phyloP scores from a whole-genome alignment of 2,329 filamentous ascomycete species.

The Colletotrichum sp. region DNA sequence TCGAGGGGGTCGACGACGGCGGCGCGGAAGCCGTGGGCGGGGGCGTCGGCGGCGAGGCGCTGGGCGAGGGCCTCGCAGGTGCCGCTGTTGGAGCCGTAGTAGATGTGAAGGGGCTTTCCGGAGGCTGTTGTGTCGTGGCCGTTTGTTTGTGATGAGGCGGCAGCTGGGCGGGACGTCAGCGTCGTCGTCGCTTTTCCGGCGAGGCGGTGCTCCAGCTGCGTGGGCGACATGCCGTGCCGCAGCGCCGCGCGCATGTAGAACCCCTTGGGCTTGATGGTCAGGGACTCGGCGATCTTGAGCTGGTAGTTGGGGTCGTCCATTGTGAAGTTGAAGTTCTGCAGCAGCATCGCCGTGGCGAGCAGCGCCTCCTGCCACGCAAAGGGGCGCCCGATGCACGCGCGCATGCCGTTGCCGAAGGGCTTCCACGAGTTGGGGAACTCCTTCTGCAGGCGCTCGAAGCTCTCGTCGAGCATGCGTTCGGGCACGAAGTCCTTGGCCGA shows the following conservation, averaged over 20 bases:
- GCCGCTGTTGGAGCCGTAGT: slow-evolving; percentile 72
- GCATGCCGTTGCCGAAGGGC: slow-evolving; percentile 58
- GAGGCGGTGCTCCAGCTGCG: slow-evolving; percentile 50
- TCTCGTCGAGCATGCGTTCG: slow-evolving; percentile 66
- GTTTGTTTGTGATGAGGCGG: neutral
- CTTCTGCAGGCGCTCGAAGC: slow-evolving; percentile 41
- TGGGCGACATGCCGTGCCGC: slow-evolving; percentile 42
- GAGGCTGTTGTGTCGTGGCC: neutral
- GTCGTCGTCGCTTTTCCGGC: slow-evolving; percentile 30
- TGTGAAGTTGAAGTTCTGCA: slow-evolving; percentile 72
- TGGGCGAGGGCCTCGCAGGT: slow-evolving; percentile 72
- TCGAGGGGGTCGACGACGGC: slow-evolving; percentile 59
- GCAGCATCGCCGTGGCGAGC: slow-evolving; percentile 53
- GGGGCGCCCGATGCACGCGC: slow-evolving; percentile 56
- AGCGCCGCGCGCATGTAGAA: slow-evolving; percentile 64
- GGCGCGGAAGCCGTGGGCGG: slow-evolving; percentile 58
- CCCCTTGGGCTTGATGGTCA: slow-evolving; percentile 66
- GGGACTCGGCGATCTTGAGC: slow-evolving; percentile 54
- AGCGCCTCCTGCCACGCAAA: slow-evolving; percentile 61
- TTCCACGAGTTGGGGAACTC: slow-evolving; percentile 45
- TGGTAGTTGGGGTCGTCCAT: slow-evolving; percentile 63
- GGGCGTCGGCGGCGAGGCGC: slow-evolving; percentile 60
- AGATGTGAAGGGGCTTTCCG: slow-evolving; percentile 56
- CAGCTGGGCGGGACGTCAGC: neutral
- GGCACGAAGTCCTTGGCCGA: slow-evolving; percentile 64